Conservation (phyloP, 192 early-diverging fungal genomes). For the Gamsiella multidivaricata region DNA sequence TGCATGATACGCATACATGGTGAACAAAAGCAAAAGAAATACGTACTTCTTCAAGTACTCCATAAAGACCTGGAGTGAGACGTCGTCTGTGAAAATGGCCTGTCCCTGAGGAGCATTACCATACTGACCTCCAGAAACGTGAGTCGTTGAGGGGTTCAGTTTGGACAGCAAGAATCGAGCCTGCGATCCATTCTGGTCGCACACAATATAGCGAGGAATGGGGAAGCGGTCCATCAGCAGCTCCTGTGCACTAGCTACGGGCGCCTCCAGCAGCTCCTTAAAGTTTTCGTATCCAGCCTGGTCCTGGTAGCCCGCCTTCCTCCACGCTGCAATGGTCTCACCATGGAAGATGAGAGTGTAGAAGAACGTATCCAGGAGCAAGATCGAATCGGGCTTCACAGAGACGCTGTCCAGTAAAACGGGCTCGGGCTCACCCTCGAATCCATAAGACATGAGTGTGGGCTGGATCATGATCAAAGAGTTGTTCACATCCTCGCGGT, state of each 20-base stretch:
- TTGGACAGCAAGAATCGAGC: slow-evolving; percentile 98
- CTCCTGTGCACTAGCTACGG: slow-evolving; percentile 88
- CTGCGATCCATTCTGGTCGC: slow-evolving; percentile 96
- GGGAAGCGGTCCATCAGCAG: slow-evolving; percentile 94
- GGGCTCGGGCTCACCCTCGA: slow-evolving; percentile 88
- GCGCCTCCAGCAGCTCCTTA: slow-evolving; percentile 91
- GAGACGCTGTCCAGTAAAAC: slow-evolving; percentile 97
- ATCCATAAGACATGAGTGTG: slow-evolving; percentile 91
- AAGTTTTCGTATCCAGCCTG: slow-evolving; percentile 95
- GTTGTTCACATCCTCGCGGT: slow-evolving; percentile 96
- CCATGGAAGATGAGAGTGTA: slow-evolving; percentile 99
- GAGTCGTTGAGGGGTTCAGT: slow-evolving; percentile 98
- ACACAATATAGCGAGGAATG: slow-evolving; percentile 97
- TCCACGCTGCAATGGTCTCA: slow-evolving; percentile 95
- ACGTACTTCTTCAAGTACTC: slow-evolving; percentile 88
- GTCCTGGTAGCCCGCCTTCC: slow-evolving; percentile 96
- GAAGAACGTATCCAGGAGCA: slow-evolving; percentile 98
- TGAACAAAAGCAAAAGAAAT: neutral
- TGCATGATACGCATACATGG: neutral
- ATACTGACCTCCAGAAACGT: slow-evolving; percentile 81
- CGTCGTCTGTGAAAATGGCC: slow-evolving; percentile 98
- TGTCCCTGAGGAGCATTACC: slow-evolving; percentile 73
- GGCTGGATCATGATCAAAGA: slow-evolving; percentile 99
- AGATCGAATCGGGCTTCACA: slow-evolving; percentile 92
- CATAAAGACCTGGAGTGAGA: slow-evolving; percentile 97